Conservation (phyloP, 164 flowering plant genomes). For the Annona cherimola region DNA sequence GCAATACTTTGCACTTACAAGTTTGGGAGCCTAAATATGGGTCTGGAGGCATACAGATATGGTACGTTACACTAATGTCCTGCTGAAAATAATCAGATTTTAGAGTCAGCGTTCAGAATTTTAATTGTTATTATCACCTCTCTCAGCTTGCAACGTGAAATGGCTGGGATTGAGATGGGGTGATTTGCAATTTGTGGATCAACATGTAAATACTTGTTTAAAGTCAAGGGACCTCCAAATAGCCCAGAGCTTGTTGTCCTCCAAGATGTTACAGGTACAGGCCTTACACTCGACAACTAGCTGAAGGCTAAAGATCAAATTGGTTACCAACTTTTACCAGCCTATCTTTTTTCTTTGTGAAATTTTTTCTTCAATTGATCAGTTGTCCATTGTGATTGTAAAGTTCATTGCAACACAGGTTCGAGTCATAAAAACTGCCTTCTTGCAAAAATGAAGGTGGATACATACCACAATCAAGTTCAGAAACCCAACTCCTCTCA, state of each 20-base stretch:
- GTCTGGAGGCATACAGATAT: slow-evolving; percentile 90
- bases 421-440: too few species aligned
- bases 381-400: too few species aligned
- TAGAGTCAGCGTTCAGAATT: neutral
- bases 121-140: neutral
- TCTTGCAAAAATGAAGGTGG: too few species aligned
- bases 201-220: slow-evolving; percentile 55
- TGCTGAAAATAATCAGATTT: neutral
- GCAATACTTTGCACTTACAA: slow-evolving; percentile 88
- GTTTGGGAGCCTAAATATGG: slow-evolving; percentile 95
- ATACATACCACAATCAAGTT: too few species aligned
- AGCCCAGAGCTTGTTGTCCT: slow-evolving; percentile 79
- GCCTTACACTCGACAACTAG: too few species aligned
- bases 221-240: slow-evolving; percentile 77
- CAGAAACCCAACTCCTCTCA: too few species aligned
- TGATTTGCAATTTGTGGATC: slow-evolving; percentile 69
- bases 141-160: slow-evolving; percentile 86
- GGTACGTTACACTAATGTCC: slow-evolving; percentile 31
- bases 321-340: too few species aligned
- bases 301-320: too few species aligned
- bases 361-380: too few species aligned
- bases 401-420: too few species aligned
- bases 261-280: slow-evolving; percentile 61
- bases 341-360: too few species aligned
- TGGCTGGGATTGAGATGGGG: slow-evolving; percentile 83